Conservation (phyloP, 306 rosid genomes). For the Gastrolobium bilobum region DNA sequence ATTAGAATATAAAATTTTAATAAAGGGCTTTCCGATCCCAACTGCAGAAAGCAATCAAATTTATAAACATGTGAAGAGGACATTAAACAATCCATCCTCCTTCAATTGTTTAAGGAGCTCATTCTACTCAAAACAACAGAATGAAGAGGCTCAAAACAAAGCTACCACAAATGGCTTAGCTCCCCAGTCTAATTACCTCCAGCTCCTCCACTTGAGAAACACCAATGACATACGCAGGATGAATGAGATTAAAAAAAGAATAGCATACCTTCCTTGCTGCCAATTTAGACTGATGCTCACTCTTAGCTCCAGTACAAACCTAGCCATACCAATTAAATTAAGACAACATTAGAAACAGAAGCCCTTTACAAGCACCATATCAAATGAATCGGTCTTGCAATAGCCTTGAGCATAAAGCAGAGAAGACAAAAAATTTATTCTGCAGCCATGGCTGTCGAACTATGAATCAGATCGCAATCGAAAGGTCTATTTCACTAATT, state of each 20-base stretch:
- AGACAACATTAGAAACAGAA: slow-evolving; percentile 16
- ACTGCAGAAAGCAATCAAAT: neutral
- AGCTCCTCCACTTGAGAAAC: neutral
- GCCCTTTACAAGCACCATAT: neutral
- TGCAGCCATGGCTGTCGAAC: neutral
- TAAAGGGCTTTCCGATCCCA: neutral
- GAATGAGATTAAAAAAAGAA: neutral
- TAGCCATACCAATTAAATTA: slow-evolving; percentile 50
- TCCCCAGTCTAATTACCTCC: neutral
- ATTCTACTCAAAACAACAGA: slow-evolving; percentile 4
- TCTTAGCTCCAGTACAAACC: slow-evolving; percentile 99
- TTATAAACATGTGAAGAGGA: neutral
- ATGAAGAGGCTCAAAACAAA: slow-evolving; percentile 26
- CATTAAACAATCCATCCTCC: neutral
- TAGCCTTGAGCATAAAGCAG: neutral
- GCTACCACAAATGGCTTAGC: slow-evolving; percentile 11
- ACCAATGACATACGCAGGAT: slow-evolving; percentile 23
- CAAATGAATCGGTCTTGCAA: neutral
- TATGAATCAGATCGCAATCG: neutral
- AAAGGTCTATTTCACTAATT: neutral
- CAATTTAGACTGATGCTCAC: slow-evolving; percentile 89
- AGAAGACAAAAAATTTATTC: neutral
- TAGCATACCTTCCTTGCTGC: slow-evolving; percentile 91
- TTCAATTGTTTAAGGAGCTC: neutral
- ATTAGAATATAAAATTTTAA: slow-evolving; percentile 3